phyloP scores from a whole-genome alignment of 176 grass and related monocot genomes.

The Triticum urartu region DNA sequence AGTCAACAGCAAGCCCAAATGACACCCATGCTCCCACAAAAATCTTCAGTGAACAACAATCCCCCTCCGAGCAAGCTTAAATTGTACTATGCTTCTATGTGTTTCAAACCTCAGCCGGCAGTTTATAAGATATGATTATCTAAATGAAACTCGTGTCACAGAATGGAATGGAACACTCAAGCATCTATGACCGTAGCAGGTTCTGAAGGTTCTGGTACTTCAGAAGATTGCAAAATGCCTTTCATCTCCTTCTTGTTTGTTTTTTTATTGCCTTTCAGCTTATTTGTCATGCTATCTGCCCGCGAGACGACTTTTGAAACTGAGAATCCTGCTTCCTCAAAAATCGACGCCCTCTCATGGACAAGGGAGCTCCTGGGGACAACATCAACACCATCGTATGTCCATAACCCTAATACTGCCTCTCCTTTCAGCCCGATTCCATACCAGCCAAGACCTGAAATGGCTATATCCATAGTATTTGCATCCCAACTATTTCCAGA shows the following conservation, averaged over 20 bases:
- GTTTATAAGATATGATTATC: not conserved
- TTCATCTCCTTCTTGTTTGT: conserved; percentile 35
- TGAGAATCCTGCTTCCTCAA: conserved; percentile 85
- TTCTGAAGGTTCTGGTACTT: not conserved
- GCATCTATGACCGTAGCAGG: conserved; percentile 7
- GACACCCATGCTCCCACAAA: not conserved
- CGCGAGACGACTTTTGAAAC: conserved; percentile 75
- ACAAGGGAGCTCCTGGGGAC: conserved; percentile 60
- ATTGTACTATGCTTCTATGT: not conserved
- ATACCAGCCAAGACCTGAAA: conserved; percentile 86
- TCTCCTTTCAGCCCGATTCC: conserved; percentile 76
- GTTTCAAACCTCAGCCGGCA: conserved; percentile 1
- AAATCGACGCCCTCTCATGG: conserved; percentile 58
- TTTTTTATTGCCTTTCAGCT: conserved; percentile 44
- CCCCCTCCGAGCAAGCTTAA: not conserved
- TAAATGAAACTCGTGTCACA: not conserved
- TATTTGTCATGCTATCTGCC: conserved; percentile 66
- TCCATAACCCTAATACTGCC: conserved; percentile 68
- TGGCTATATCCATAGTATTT: conserved; percentile 73
- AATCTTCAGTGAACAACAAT: not conserved
- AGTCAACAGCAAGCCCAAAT: not conserved
- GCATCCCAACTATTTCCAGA: conserved; percentile 68
- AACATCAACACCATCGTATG: conserved; percentile 79
- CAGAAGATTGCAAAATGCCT: not conserved
- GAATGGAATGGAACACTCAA: conserved; percentile 24